Conservation (phyloP, 495 filamentous ascomycete genomes). For the Penicillium turbatum region DNA sequence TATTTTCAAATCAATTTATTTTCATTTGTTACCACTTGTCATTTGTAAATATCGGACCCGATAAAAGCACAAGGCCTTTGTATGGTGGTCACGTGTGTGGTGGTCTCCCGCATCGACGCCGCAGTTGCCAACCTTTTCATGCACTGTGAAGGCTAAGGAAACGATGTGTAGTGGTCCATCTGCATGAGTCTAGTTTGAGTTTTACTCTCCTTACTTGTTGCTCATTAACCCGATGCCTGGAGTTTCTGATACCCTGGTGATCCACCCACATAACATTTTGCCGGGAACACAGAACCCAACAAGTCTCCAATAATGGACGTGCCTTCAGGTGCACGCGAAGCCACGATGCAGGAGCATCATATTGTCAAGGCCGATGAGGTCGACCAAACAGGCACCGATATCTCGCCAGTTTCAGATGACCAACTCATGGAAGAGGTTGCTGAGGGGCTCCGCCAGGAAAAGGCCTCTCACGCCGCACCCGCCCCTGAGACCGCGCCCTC, state of each 20-base stretch:
- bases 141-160: background rate
- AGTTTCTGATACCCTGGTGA: conserved; percentile 4
- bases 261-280: conserved; percentile 4
- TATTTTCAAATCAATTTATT: background rate
- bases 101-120: conserved; percentile 4
- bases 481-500: conserved; percentile 3
- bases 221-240: conserved; percentile 12
- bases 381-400: conserved; percentile 52
- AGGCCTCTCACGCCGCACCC: conserved; percentile 22
- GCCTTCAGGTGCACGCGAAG: conserved; percentile 17
- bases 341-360: conserved; percentile 33
- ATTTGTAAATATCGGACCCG: background rate
- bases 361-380: conserved; percentile 54
- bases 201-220: background rate
- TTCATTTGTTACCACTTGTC: background rate
- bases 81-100: background rate
- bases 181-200: background rate
- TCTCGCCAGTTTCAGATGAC: conserved; percentile 46
- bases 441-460: conserved; percentile 46
- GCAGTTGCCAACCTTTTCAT: conserved; percentile 1
- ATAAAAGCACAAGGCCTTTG: background rate
- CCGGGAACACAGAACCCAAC: conserved; percentile 1
- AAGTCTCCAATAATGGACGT: conserved; percentile 30
- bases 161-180: background rate
- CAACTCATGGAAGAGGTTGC: conserved; percentile 47